Evolutionary conservation across 805 yeast species (phyloP), one percentile per base, ranked within the genome.

Genomic region (Zygoascus flipseniorum): DNA sequence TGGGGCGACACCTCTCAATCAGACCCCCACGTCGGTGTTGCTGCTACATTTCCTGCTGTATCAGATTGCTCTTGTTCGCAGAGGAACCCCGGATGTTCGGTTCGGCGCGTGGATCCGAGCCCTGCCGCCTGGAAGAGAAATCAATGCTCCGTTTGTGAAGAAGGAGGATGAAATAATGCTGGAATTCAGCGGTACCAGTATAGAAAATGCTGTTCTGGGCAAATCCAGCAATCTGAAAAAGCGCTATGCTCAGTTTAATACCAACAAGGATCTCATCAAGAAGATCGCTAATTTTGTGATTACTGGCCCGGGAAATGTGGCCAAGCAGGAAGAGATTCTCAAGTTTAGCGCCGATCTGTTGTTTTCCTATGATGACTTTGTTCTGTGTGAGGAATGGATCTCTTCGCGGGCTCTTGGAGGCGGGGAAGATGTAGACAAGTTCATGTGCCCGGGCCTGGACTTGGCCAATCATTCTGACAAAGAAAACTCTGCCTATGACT

Each of bases 381-480:
- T 64, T 14, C 55, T 68, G 19, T 67, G 69, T 6, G 71, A 69
- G 43, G 65, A 65, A 45, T 68, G 72, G 69, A 61, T 69, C 5
- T 56, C 66, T 2, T 69, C 74, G 23, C 59, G 76, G 13, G 56
- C 65, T 1, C 52, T 72, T 32, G 69, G 68, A 46, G 58, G 69
- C 1, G 31, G 13, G 10, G 44, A 41, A 18, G 45, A 9, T 13
- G 41, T 53, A 14, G 54, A 57, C 47, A 45, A 76, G 53, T 79
- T 75, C 71, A 72, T 81, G 55, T 80, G 80, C 2, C 85, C 85
- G 0, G 58, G 78, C 5, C 60, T 80, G 2, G 85, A 80, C 60
- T 72, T 77, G 60, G 80, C 75, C 26, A 79, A 80, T 62, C 84
- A 79, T 57, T 41, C 57, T 14, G 52, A 51, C 37, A 44, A 50